Base-by-base conservation (phyloP, 192 early-diverging fungal species). In the Gryganskiella cystojenkinii region DNA sequence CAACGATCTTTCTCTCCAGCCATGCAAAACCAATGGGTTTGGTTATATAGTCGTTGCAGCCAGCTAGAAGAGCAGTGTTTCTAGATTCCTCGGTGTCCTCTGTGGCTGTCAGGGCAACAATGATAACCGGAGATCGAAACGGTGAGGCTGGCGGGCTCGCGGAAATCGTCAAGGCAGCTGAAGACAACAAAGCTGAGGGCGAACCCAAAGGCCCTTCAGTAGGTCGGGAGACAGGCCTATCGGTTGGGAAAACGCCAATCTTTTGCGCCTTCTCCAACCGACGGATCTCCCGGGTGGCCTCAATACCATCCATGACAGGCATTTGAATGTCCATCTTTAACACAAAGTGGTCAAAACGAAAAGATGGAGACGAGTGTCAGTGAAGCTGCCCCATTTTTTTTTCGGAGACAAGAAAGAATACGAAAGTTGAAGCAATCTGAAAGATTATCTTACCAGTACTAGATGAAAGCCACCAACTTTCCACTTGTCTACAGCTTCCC, bases 1-100 rank as follows among this genome's bases (percentile, higher is more conserved):
- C 95, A 27, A 92, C 85, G 62, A 96, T 93, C 82, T 95, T 95
- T 46, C 89, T 86, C 75, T 90, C 90, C 25, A 96, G 82, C 95
- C 95, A 96, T 19, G 85, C 84, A 10, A 95, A 71, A 68, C 88
- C 90, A 15, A 95, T 89, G 0, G 95, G 95, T 68, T 96, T 96
- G 22, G 92, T 96, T 66, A 96, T 70, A 78, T 93, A 96, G 80
- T 96, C 95, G 64, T 96, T 95, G 67, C 95, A 96, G 0, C 95
- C 95, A 6, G 94, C 95, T 30, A 88, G 82, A 30, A 95, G 73
- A 4, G 95, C 95, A 17, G 89, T 91, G 24, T 90, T 40, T 40
- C 37, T 40, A 5, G 37, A 40, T 13, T 59, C 57, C 25, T 68
- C 74, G 45, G 60, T 69, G 57, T 68, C 74, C 0, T 65, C 74